Base-by-base conservation (phyloP, 148 eudicot genomes). In the Fagopyrum esculentum region DNA sequence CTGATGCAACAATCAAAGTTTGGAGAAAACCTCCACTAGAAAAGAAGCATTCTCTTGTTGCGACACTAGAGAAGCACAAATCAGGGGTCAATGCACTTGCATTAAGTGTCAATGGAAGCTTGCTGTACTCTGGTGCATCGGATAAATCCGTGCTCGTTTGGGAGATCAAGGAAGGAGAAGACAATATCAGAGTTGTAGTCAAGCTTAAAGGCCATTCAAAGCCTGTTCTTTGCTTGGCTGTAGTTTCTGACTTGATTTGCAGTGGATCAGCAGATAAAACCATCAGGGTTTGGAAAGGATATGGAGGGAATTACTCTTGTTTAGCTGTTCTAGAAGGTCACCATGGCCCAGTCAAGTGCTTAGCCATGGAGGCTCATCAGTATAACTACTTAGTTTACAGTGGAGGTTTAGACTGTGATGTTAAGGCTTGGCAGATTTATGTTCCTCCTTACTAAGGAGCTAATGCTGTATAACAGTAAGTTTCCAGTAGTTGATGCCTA, bases 221-320 rank as follows among this genome's bases (percentile, higher is more conserved):
- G 77, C 80, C 98, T 12, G 80, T 94, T 70, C 74, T 94, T 84
- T 88, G 97, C 78, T 79, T 94, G 79, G 79, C 79, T 9, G 77
- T 76, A 29, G 81, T 79, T 11, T 78, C 78, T 10, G 90, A 87
- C 68, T 73, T 94, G 73, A 59, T 94, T 30, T 85, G 69, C 74
- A 92, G 98, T 78, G 98, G 98, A 60, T 91, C 98, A 45, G 88
- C 92, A 30, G 98, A 94, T 77, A 84, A 81, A 75, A 94, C 90
- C 4, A 84, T 92, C 51, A 89, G 97, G 77, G 80, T 94, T 78
- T 94, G 98, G 98, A 85, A 84, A 84, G 84, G 79, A 35, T 70
- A 56, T 16, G 90, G 76, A 26, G 63, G 74, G 44, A 78, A 77
- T 40, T 90, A 86, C 80, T 75, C 83, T 79, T 91, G 98, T 77